phyloP scores from a whole-genome alignment of 805 yeast species.

The Yamadazyma sp. region DNA sequence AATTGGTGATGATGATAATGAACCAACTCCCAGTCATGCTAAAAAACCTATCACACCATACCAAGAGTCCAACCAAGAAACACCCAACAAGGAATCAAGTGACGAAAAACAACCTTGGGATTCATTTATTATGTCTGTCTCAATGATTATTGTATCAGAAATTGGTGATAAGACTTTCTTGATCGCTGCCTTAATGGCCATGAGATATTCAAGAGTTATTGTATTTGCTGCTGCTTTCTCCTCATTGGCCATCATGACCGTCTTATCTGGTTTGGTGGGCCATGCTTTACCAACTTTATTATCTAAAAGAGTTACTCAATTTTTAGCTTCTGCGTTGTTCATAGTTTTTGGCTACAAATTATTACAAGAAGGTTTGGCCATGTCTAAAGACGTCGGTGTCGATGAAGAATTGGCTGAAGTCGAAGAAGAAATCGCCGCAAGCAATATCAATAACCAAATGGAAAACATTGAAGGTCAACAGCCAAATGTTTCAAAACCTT shows the following conservation, averaged over 20 bases:
- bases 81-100: too few relatives aligned
- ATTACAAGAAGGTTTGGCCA: constrained; percentile 74
- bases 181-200: constrained; percentile 97
- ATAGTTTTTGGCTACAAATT: constrained; percentile 78
- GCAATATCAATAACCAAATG: constrained; percentile 49
- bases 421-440: constrained; percentile 81
- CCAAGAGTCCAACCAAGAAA: constrained; percentile 7
- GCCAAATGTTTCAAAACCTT: constrained; percentile 15
- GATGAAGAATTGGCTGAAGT: constrained; percentile 96
- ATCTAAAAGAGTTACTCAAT: constrained; percentile 75
- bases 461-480: constrained; percentile 60
- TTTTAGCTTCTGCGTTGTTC: constrained; percentile 77
- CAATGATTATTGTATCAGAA: constrained; percentile 94
- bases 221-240: constrained; percentile 89
- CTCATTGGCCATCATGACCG: constrained; percentile 86
- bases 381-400: constrained; percentile 82
- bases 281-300: constrained; percentile 83
- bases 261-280: constrained; percentile 87
- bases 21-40: constrained; percentile 22
- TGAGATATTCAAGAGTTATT: constrained; percentile 79
- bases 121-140: constrained; percentile 73
- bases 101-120: constrained; percentile 24
- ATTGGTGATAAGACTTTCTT: constrained; percentile 96
- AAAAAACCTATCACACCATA: constrained; percentile 22
- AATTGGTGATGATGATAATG: constrained; percentile 24